Conservation (phyloP, 179 eudicot genomes). For the Spinacia oleracea region DNA sequence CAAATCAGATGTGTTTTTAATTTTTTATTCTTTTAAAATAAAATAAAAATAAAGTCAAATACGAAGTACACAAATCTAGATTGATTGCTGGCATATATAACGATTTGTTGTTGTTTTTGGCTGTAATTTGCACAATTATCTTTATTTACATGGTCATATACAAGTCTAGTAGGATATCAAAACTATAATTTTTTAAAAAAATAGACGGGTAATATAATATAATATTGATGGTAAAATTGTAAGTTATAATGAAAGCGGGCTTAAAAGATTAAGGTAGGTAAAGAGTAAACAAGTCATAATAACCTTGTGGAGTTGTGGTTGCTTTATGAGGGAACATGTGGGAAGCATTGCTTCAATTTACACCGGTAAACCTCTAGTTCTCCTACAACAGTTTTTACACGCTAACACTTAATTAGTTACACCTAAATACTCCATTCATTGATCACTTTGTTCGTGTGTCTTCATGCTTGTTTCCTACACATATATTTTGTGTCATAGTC, state of each 20-base stretch:
- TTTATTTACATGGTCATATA: too few relatives aligned
- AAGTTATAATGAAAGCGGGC: not conserved
- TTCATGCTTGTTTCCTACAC: not conserved
- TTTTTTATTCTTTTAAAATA: not conserved
- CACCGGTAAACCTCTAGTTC: not conserved
- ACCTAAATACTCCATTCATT: too few relatives aligned
- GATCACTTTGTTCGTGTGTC: not conserved
- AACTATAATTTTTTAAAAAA: too few relatives aligned
- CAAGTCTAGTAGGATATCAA: too few relatives aligned
- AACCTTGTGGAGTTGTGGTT: conserved; percentile 16
- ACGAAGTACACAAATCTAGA: too few relatives aligned
- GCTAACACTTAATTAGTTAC: not conserved
- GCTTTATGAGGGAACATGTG: conserved; percentile 9
- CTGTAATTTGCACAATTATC: too few relatives aligned
- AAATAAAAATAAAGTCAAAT: too few relatives aligned
- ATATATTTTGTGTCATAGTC: not conserved
- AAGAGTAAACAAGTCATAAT: conserved; percentile 33
- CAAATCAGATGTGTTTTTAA: not conserved
- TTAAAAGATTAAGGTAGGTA: conserved; percentile 20
- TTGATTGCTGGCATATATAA: too few relatives aligned
- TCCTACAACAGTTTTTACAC: not conserved
- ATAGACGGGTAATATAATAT: too few relatives aligned
- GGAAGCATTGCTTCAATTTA: not conserved
- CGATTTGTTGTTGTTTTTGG: not conserved
- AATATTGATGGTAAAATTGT: conserved; percentile 1